Conservation (phyloP, 1,284 basidiomycete species). For the Ustilago esculenta region DNA sequence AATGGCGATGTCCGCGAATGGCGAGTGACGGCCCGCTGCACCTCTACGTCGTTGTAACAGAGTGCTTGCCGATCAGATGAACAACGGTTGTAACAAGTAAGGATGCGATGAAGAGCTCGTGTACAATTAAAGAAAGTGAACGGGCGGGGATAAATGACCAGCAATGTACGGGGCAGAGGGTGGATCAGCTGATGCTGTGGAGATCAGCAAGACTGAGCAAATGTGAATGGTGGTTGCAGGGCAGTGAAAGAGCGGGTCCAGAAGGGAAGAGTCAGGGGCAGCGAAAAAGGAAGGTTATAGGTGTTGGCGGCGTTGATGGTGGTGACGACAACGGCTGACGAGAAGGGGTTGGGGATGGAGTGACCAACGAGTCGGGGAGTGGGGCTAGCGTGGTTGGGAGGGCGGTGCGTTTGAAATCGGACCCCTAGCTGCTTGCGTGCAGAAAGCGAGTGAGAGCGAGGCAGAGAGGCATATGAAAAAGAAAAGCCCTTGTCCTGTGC, state of each 20-base stretch:
- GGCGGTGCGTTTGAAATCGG: neutral
- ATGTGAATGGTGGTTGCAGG: neutral
- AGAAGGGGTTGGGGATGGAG: too few species aligned
- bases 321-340: neutral
- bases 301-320: neutral
- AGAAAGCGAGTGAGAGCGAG: neutral
- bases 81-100: too few species aligned
- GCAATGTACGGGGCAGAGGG: neutral
- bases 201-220: neutral
- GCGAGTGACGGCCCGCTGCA: too few species aligned
- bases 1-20: too few species aligned
- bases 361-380: neutral
- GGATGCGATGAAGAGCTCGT: too few species aligned
- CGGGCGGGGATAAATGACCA: neutral
- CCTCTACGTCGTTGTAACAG: too few species aligned
- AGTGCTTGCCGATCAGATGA: too few species aligned
- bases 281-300: neutral
- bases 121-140: too few species aligned
- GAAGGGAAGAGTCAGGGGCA: neutral
- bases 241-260: neutral
- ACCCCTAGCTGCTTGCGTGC: too few species aligned
- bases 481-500: too few species aligned
- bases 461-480: too few species aligned
- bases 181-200: neutral
- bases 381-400: neutral